These are phyloP conservation scores for Saturnispora zaruensis DNA, from an alignment of 805 yeast genomes.

Conservation along the genomic window DNA sequence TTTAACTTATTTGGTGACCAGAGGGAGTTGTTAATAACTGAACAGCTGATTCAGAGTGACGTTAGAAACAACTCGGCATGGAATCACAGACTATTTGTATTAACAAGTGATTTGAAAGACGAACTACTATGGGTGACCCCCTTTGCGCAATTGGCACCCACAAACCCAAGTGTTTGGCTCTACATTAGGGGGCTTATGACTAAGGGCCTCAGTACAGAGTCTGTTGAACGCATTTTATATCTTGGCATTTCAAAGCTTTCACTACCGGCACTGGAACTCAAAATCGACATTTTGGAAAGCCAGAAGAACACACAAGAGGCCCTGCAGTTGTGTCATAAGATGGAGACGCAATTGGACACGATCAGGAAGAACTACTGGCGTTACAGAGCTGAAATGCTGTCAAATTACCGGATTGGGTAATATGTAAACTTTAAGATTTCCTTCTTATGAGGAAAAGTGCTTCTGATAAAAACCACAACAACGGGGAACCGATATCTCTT, in stretches of 20 bases:
- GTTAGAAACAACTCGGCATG: slow-evolving; percentile 89
- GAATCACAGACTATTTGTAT: slow-evolving; percentile 70
- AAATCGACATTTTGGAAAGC: slow-evolving; percentile 41
- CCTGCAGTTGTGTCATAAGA: slow-evolving; percentile 37
- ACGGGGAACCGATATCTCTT: neutral
- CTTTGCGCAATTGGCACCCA: slow-evolving; percentile 43
- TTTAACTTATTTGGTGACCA: slow-evolving; percentile 39
- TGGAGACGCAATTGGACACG: slow-evolving; percentile 33
- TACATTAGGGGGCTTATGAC: slow-evolving; percentile 36
- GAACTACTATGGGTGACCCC: neutral
- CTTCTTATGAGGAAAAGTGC: neutral
- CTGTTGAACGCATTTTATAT: neutral
- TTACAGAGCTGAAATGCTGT: slow-evolving; percentile 6
- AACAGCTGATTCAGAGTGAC: slow-evolving; percentile 46
- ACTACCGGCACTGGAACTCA: slow-evolving; percentile 54
- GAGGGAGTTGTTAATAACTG: slow-evolving; percentile 46
- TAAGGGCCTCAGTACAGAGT: neutral
- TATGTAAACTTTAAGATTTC: slow-evolving; percentile 3
- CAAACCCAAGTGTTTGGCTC: slow-evolving; percentile 81
- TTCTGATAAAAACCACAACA: neutral
- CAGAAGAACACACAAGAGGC: slow-evolving; percentile 30
- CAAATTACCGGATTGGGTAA: slow-evolving; percentile 8
- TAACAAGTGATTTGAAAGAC: slow-evolving; percentile 19
- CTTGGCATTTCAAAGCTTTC: slow-evolving; percentile 29
- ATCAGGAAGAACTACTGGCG: slow-evolving; percentile 28